Evolutionary conservation across 306 rosid species (phyloP).

Genomic region (Mimosa pudica): DNA sequence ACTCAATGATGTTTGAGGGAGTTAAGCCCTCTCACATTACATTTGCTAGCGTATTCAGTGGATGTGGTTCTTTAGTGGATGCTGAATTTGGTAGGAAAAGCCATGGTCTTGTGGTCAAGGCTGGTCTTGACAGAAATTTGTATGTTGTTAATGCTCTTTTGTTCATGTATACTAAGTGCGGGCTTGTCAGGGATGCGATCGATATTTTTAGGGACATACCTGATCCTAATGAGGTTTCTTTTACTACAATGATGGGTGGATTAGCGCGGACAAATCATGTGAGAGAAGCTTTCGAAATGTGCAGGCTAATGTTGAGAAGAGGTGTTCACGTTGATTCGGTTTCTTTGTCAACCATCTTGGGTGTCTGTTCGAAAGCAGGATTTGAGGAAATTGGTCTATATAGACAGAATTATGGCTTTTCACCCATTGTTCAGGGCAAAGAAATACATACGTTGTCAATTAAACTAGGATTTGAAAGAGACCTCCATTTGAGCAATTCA

Average conservation of each 20-base stretch:
- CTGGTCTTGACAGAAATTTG: slow-evolving; percentile 57
- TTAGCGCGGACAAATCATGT: slow-evolving; percentile 50
- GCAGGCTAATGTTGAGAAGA: slow-evolving; percentile 63
- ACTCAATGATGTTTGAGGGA: slow-evolving; percentile 51
- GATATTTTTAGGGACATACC: slow-evolving; percentile 52
- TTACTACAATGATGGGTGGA: slow-evolving; percentile 73
- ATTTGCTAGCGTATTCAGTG: slow-evolving; percentile 66
- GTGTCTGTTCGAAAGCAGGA: slow-evolving; percentile 57
- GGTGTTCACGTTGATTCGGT: slow-evolving; percentile 63
- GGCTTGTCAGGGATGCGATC: slow-evolving; percentile 53
- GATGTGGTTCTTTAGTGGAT: slow-evolving; percentile 51
- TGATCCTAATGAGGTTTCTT: slow-evolving; percentile 76
- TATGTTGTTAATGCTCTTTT: slow-evolving; percentile 64
- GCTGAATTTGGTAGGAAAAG: slow-evolving; percentile 53
- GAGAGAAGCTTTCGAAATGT: slow-evolving; percentile 55
- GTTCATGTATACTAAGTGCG: slow-evolving; percentile 67
- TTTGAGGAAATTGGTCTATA: slow-evolving; percentile 38
- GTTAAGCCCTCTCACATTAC: slow-evolving; percentile 63
- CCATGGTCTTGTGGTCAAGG: slow-evolving; percentile 63
- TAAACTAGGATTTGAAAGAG: slow-evolving; percentile 67
- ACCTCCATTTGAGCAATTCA: slow-evolving; percentile 69
- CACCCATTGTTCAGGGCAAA: slow-evolving; percentile 45
- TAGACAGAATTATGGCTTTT: slow-evolving; percentile 33
- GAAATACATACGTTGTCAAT: slow-evolving; percentile 56
- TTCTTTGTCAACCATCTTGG: slow-evolving; percentile 63